Base-by-base conservation (phyloP, 306 rosid species). In the Vigna hirtella region DNA sequence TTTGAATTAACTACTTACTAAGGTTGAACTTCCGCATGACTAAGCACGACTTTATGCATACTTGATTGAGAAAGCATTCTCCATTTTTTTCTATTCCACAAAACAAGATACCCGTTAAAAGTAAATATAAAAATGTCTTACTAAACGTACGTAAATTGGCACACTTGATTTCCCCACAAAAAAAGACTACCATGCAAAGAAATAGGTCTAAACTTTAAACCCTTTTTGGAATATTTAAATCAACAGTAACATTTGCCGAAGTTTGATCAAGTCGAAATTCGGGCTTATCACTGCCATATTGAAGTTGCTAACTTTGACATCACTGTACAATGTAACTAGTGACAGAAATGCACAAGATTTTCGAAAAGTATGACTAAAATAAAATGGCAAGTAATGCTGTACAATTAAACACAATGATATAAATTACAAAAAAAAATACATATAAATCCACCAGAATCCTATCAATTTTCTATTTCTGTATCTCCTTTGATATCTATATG, bases 271-370 rank as follows among this genome's bases (percentile, higher is more conserved):
- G 17, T 16, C 42, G 22, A 47, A 48, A 47, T 59, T 50, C n/a
- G 14, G 15, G 34, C 18, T 45, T 45, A 45, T 45, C 49, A 45
- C 14, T 45, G 1, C 50, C 50, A 45, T 12, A 45, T 45, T 3
- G 15, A 45, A 45, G 5, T 45, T 45, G 12, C 66, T 8, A 73
- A n/a, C 80, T 65, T 43, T 64, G 72, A 71, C 53, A 57, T 72
- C 61, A 50, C 77, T 66, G 58, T 73, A 78, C 80, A 78, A 48
- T 30, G 74, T 70, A 78, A 67, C 75, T 53, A 67, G 68, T 17
- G 51, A 66, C 69, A 36, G 57, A 71, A 56, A 73, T 18, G 72
- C 76, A 58, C 86, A 49, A 62, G 38, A 64, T 66, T 30, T 69
- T 69, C 57, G 8, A 7, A 61, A 80, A 34, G 43, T 43, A 52